Percentiles rank a stretch among this genome's conserved stretches.
phyloP scores from a whole-genome alignment of 108 stramenopile species.

The Cyclotella atomus region DNA sequence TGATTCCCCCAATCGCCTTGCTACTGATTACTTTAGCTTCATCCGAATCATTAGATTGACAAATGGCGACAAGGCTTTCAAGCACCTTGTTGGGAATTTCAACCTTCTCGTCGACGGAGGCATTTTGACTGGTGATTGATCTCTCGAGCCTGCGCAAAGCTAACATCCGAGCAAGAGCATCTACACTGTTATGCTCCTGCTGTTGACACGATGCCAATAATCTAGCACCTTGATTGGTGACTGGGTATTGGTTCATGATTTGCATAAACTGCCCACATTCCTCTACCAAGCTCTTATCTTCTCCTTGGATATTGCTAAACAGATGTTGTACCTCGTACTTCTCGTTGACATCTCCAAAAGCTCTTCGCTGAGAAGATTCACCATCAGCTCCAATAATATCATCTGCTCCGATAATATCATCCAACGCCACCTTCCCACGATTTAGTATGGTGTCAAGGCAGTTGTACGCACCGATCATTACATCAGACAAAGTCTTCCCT shows the following conservation, averaged over 20 bases:
- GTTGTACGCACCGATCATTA: constrained; percentile 34
- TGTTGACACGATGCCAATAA: background rate
- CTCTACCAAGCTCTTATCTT: constrained; percentile 1
- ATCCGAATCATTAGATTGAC: constrained; percentile 41
- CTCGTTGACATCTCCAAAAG: constrained; percentile 25
- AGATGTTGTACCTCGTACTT: constrained; percentile 34
- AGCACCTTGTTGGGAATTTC: constrained; percentile 6
- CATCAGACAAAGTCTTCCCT: constrained; percentile 26
- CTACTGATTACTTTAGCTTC: constrained; percentile 50
- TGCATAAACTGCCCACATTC: constrained; percentile 38
- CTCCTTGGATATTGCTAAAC: constrained; percentile 21
- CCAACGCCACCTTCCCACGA: constrained; percentile 39
- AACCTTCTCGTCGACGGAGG: background rate
- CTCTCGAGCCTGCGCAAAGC: constrained; percentile 43
- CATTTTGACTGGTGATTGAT: constrained; percentile 1
- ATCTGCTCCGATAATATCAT: constrained; percentile 47
- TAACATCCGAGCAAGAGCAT: constrained; percentile 36
- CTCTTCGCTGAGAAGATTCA: constrained; percentile 4
- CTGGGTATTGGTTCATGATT: constrained; percentile 42
- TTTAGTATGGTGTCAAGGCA: constrained; percentile 44
- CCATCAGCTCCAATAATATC: constrained; percentile 24
- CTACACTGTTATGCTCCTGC: constrained; percentile 10
- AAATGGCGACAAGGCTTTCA: constrained; percentile 22
- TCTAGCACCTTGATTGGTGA: constrained; percentile 16
- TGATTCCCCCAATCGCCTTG: constrained; percentile 55